Evolutionary conservation across 169 alveolate species (phyloP).

Genomic region (Babesia sp.): DNA sequence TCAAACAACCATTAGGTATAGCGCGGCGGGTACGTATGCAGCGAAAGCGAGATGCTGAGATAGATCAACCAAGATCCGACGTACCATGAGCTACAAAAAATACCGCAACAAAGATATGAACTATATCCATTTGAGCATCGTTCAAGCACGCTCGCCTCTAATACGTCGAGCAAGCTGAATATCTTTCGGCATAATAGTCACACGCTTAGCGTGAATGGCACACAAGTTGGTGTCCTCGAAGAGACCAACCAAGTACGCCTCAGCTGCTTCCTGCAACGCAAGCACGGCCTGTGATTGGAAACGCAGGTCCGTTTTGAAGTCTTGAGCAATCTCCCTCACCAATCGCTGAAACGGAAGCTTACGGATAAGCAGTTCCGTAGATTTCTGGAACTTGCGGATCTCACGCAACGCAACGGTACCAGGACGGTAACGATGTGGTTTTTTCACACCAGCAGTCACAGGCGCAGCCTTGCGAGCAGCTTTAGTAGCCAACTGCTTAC

Average conservation of each 20-base stretch:
- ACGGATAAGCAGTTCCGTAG: constrained; percentile 91
- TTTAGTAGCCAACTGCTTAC: constrained; percentile 96
- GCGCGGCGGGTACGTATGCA: neutral
- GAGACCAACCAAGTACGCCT: constrained; percentile 97
- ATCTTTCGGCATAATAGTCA: constrained; percentile 99
- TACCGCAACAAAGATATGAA: neutral
- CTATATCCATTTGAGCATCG: too few species aligned
- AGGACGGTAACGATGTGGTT: constrained; percentile 98
- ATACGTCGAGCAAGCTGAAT: constrained; percentile 97
- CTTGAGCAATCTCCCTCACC: constrained; percentile 95
- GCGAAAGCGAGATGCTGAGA: neutral
- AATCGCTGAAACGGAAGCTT: constrained; percentile 96
- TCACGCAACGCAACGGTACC: constrained; percentile 98
- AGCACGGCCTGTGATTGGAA: constrained; percentile 93
- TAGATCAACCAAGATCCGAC: neutral
- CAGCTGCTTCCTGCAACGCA: constrained; percentile 98
- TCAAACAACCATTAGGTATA: too few species aligned
- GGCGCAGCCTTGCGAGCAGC: constrained; percentile 99
- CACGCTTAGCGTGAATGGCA: constrained; percentile 99
- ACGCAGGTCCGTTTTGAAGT: constrained; percentile 91
- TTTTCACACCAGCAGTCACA: constrained; percentile 94
- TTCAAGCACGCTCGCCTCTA: constrained; percentile 94
- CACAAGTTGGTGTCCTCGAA: constrained; percentile 99
- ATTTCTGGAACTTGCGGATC: constrained; percentile 94
- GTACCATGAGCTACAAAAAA: neutral